Conservation (phyloP, 768 basidiomycete species). For the Russula emetica region DNA sequence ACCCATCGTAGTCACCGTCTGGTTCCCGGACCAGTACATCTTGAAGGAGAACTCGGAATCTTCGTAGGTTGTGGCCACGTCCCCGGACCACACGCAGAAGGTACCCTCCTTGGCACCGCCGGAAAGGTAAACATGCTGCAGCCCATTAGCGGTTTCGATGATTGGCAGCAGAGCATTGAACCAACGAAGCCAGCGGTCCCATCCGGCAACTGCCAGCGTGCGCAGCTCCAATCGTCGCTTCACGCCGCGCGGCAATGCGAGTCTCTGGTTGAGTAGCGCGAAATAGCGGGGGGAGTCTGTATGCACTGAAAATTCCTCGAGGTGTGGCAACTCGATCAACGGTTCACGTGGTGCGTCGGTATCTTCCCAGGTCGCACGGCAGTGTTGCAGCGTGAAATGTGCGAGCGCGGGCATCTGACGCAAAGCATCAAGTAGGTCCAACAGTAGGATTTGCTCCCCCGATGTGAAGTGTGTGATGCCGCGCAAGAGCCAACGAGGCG, state of each 20-base stretch:
- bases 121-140: slow-evolving; percentile 13
- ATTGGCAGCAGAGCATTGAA: neutral
- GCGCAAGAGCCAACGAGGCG: slow-evolving; percentile 15
- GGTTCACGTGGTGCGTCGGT: neutral
- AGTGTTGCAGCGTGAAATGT: slow-evolving; percentile 16
- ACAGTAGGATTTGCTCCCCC: slow-evolving; percentile 13
- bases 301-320: slow-evolving; percentile 6
- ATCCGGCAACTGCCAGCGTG: slow-evolving; percentile 5
- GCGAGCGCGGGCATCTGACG: slow-evolving; percentile 16
- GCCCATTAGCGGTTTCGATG: slow-evolving; percentile 8
- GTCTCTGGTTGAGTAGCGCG: slow-evolving; percentile 6
- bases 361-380: slow-evolving; percentile 10
- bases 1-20: neutral
- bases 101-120: slow-evolving; percentile 15
- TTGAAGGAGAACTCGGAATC: slow-evolving; percentile 12
- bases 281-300: slow-evolving; percentile 16
- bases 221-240: slow-evolving; percentile 1
- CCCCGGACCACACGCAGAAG: slow-evolving; percentile 19
- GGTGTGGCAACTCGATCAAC: slow-evolving; percentile 12
- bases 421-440: slow-evolving; percentile 8
- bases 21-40: slow-evolving; percentile 16
- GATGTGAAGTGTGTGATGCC: slow-evolving; percentile 23
- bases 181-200: slow-evolving; percentile 16
- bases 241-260: slow-evolving; percentile 7
- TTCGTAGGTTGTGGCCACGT: neutral